Base-by-base conservation (phyloP, 2,329 filamentous ascomycete genomes). In the Cryphonectria parasitica region DNA sequence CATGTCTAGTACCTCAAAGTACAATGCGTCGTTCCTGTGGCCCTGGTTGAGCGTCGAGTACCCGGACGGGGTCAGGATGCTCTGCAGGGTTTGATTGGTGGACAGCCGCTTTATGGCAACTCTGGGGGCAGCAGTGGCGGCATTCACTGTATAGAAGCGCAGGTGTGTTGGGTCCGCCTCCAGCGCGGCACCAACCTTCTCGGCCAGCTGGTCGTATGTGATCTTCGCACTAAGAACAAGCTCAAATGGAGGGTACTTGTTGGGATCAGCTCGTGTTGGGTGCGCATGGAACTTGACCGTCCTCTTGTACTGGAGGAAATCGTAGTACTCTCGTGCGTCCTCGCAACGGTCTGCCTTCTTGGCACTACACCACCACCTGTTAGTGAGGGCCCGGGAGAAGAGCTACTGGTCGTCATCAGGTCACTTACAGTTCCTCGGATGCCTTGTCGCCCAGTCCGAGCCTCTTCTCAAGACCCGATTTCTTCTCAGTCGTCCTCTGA, bases 1-100 rank as follows among this genome's bases (percentile, higher is more conserved):
- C 85, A 98, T 97, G 73, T 99, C 96, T 56, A 99, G 83, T 39
- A 98, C 89, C 79, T 99, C 96, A 78, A 95, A 99, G 80, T 91
- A 98, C 67, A 99, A 85, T 0, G 91, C 89, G 80, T 98, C 95
- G 28, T 87, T 82, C 68, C 90, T 88, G 77, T 94, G 92, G 43
- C 87, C 90, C 69, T 88, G 87, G 75, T 90, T 92, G 66, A 91
- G 87, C 74, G 94, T 92, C 15, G 87, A 87, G 74, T 89, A 90
- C 67, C 92, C 93, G 67, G 91, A 89, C 15, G 92, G 91, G 72
- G 89, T 90, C 22, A 99, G 86, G 61, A 98, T 97, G 73, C 89
- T 90, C 67, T 88, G 87, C 17, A 99, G 84, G n/a, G 87, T 97
- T 71, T 91, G 88, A 72, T 88, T 88, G 79, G 86, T 79, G 79